A percentile compares a stretch with the other conserved stretches of the same genome.
Evolutionary conservation across 371 early-diverging fungal species (phyloP).

Genomic region (Apophysomyces variabilis): DNA sequence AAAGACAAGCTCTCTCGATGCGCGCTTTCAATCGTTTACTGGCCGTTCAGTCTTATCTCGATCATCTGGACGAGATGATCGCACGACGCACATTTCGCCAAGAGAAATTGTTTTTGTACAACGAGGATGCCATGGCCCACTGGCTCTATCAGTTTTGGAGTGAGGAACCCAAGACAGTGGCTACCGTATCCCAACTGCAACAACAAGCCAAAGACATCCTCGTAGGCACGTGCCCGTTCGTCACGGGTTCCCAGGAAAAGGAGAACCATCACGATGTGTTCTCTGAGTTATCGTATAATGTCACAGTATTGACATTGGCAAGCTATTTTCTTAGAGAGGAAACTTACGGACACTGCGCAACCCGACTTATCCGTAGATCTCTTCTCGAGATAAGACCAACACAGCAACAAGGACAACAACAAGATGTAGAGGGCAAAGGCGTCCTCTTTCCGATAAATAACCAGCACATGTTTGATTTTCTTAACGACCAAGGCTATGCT

Average conservation of each 20-base stretch:
- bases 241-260: constrained; percentile 32
- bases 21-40: constrained; percentile 63
- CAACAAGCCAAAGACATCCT: constrained; percentile 11
- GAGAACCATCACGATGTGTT: constrained; percentile 10
- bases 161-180: constrained; percentile 44
- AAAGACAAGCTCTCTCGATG: constrained; percentile 57
- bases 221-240: constrained; percentile 20
- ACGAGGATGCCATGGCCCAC: constrained; percentile 51
- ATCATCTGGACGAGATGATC: constrained; percentile 61
- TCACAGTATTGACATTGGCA: constrained; percentile 64
- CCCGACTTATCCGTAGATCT: constrained; percentile 60
- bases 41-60: constrained; percentile 62
- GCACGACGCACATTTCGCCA: constrained; percentile 55
- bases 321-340: constrained; percentile 63
- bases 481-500: constrained; percentile 69
- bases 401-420: constrained; percentile 12
- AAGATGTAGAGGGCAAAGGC: no score
- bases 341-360: constrained; percentile 65
- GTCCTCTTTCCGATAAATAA: constrained; percentile 48
- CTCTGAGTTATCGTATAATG: constrained; percentile 55
- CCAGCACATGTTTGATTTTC: constrained; percentile 51
- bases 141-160: constrained; percentile 59
- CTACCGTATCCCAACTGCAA: constrained; percentile 24
- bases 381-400: constrained; percentile 29
- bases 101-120: constrained; percentile 54